Percentiles rank a stretch among this genome's conserved stretches.
Conservation (phyloP, 768 basidiomycete genomes). For the Pluteus cervinus region DNA sequence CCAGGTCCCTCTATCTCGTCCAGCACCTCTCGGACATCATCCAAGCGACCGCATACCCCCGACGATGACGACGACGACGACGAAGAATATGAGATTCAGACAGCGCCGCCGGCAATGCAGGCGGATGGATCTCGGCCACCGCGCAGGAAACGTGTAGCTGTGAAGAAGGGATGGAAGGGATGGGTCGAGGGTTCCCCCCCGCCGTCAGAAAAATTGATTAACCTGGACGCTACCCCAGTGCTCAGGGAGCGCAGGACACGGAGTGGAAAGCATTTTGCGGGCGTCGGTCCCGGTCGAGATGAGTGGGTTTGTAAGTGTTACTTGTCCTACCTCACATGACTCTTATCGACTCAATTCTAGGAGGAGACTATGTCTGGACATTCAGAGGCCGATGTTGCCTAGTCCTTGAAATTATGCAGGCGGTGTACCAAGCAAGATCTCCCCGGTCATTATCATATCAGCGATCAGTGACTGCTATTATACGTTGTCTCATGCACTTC, state of each 20-base stretch:
- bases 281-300: slow-evolving; percentile 71
- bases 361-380: too few relatives aligned
- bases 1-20: slow-evolving; percentile 74
- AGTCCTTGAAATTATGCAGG: too few relatives aligned
- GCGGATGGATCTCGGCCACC: slow-evolving; percentile 24
- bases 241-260: slow-evolving; percentile 73
- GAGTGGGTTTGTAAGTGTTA: slow-evolving; percentile 68
- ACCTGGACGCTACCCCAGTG: slow-evolving; percentile 66
- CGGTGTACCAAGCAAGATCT: too few relatives aligned
- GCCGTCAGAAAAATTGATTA: slow-evolving; percentile 76
- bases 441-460: too few relatives aligned
- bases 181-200: slow-evolving; percentile 86
- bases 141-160: slow-evolving; percentile 59
- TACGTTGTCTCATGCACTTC: too few relatives aligned
- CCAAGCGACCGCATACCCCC: slow-evolving; percentile 74
- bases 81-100: slow-evolving; percentile 15
- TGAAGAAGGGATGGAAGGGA: slow-evolving; percentile 84
- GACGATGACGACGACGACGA: slow-evolving; percentile 46
- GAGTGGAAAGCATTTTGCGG: slow-evolving; percentile 83
- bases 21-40: slow-evolving; percentile 69
- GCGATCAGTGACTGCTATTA: too few relatives aligned
- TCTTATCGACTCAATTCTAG: too few relatives aligned
- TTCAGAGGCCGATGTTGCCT: too few relatives aligned
- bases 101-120: slow-evolving; percentile 18
- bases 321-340: too few relatives aligned